Evolutionary conservation across 2,329 filamentous ascomycete genomes (phyloP).

Genomic region (Aspergillus phoenicis): DNA sequence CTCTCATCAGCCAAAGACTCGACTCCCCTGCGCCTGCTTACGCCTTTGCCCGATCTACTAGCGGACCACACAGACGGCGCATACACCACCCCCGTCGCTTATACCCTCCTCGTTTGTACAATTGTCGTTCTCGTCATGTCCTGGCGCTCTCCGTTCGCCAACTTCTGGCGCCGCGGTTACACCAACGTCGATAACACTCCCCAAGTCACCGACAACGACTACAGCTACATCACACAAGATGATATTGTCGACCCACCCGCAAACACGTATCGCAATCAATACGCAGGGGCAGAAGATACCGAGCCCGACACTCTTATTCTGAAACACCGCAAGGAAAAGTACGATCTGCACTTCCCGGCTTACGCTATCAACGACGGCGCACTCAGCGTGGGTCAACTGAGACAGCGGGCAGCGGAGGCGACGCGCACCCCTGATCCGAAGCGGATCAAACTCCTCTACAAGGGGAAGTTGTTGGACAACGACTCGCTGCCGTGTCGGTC

Average conservation of each 20-base stretch:
- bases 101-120: conserved; percentile 32
- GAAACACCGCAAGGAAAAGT: conserved; percentile 45
- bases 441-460: conserved; percentile 50
- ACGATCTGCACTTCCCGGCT: conserved; percentile 48
- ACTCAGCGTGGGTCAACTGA: conserved; percentile 46
- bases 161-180: conserved; percentile 36
- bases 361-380: conserved; percentile 52
- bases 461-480: conserved; percentile 48
- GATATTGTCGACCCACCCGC: conserved; percentile 35
- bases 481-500: conserved; percentile 43
- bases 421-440: conserved; percentile 39
- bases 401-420: conserved; percentile 42
- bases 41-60: conserved; percentile 24
- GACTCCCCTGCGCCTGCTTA: conserved; percentile 26
- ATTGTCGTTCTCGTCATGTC: conserved; percentile 38
- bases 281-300: conserved; percentile 30
- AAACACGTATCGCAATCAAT: conserved; percentile 16
- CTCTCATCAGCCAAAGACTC: conserved; percentile 26
- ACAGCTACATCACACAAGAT: conserved; percentile 42
- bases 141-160: conserved; percentile 37
- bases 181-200: conserved; percentile 31
- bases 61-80: conserved; percentile 11
- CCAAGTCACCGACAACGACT: conserved; percentile 43
- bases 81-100: conserved; percentile 24
- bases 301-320: conserved; percentile 49